A percentile compares a stretch with the other conserved stretches of the same genome.
phyloP scores from a whole-genome alignment of 345 rosid genomes.

The Melastoma malabathricum region DNA sequence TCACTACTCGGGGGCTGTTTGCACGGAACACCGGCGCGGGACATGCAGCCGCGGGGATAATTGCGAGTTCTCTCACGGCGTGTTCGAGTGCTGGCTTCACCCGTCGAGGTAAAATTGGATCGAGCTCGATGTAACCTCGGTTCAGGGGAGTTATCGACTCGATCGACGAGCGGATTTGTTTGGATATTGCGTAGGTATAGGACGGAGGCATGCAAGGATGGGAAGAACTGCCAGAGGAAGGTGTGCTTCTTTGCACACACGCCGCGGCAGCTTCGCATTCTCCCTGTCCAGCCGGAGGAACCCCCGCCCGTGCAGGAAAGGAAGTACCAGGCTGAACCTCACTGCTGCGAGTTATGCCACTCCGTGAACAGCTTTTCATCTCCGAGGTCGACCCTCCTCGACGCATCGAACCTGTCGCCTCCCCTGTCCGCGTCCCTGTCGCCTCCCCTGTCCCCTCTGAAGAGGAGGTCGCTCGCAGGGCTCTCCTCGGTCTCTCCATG shows the following conservation, averaged over 20 bases:
- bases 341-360: slow-evolving; percentile 49
- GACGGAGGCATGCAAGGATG: slow-evolving; percentile 67
- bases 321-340: slow-evolving; percentile 5
- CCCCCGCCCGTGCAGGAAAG: slow-evolving; percentile 2
- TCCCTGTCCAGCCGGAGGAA: slow-evolving; percentile 20
- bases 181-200: slow-evolving; percentile 17
- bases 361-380: slow-evolving; percentile 26
- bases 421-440: slow-evolving; percentile 70
- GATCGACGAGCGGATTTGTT: neutral
- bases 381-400: slow-evolving; percentile 65
- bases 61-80: slow-evolving; percentile 60
- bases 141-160: no score
- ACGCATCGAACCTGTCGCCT: slow-evolving; percentile 43
- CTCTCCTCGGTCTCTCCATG: slow-evolving; percentile 24
- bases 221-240: slow-evolving; percentile 51
- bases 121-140: neutral
- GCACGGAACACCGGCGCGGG: slow-evolving; percentile 57
- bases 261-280: slow-evolving; percentile 45
- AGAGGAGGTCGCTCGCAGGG: slow-evolving; percentile 7
- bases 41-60: slow-evolving; percentile 54
- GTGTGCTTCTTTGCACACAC: slow-evolving; percentile 70
- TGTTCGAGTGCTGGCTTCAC: slow-evolving; percentile 75
- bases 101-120: slow-evolving; percentile 24
- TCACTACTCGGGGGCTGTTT: slow-evolving; percentile 52
- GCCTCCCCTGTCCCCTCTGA: slow-evolving; percentile 5